Evolutionary conservation across 352 stramenopile species (phyloP).

Genomic region (Phytophthora podocarpi): DNA sequence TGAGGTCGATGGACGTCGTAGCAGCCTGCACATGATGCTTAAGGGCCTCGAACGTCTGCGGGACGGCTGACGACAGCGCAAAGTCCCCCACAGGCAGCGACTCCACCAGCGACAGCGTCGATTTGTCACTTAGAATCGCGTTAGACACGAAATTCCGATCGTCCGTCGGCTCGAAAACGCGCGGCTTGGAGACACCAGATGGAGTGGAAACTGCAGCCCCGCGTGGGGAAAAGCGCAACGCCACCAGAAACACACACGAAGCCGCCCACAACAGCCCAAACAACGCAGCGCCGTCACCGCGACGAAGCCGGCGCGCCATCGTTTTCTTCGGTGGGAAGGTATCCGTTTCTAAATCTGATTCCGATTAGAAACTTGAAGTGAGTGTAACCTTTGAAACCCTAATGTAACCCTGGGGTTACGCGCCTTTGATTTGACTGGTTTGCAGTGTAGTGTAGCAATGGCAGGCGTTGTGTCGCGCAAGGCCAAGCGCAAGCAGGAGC

Average conservation of each 20-base stretch:
- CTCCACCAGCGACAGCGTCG: conserved; percentile 62
- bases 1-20: conserved; percentile 65
- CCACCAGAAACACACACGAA: conserved; percentile 33
- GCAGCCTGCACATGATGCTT: conserved; percentile 47
- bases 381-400: not conserved
- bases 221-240: conserved; percentile 22
- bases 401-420: not conserved
- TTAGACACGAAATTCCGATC: conserved; percentile 13
- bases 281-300: conserved; percentile 24
- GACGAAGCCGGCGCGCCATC: conserved; percentile 16
- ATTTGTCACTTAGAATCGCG: not conserved
- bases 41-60: conserved; percentile 57
- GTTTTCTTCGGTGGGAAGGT: not conserved
- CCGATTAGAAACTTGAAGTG: conserved; percentile 6
- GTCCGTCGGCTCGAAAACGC: conserved; percentile 27
- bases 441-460: no score
- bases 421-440: no score
- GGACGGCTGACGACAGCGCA: conserved; percentile 36
- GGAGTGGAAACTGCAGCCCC: not conserved
- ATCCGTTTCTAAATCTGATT: conserved; percentile 12
- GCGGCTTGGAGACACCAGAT: not conserved
- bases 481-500: conserved; percentile 79
- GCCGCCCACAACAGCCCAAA: conserved; percentile 31
- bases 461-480: conserved; percentile 50
- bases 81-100: conserved; percentile 74